phyloP scores from a whole-genome alignment of 139 green algal genomes.

The Tetraselmis striata region DNA sequence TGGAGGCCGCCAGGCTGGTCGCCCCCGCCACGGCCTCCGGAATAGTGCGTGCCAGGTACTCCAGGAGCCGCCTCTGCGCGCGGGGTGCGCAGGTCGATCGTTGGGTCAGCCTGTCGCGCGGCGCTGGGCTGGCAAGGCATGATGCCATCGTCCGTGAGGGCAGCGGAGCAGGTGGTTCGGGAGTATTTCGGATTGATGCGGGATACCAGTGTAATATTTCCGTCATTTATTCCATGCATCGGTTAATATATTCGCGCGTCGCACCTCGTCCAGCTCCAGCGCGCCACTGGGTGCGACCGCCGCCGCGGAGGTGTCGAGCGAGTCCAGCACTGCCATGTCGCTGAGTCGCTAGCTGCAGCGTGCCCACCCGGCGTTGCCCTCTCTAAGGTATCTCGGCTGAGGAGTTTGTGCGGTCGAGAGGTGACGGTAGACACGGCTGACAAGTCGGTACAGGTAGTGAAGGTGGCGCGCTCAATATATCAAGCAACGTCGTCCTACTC shows the following conservation, averaged over 20 bases:
- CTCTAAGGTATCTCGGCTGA: too few relatives aligned
- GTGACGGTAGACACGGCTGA: too few relatives aligned
- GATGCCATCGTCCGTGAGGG: too few relatives aligned
- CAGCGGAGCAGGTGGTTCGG: too few relatives aligned
- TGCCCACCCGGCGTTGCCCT: too few relatives aligned
- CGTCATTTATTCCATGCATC: background rate
- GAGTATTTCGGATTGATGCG: background rate
- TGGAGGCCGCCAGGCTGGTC: background rate
- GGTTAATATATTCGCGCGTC: background rate
- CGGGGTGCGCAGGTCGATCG: background rate
- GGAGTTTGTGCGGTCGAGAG: too few relatives aligned
- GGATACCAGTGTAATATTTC: background rate
- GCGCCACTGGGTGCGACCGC: background rate
- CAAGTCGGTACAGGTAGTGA: too few relatives aligned
- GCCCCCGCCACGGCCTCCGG: background rate
- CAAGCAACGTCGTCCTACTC: too few relatives aligned
- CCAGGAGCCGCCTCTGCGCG: background rate
- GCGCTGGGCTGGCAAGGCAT: too few relatives aligned
- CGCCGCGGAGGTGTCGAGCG: background rate
- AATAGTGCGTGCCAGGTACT: background rate
- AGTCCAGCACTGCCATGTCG: background rate
- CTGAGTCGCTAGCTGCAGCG: too few relatives aligned
- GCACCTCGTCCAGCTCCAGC: background rate
- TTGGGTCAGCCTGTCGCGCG: too few relatives aligned
- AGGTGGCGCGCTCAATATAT: too few relatives aligned